These are phyloP conservation scores for Phalaenopsis equestris DNA, from an alignment of 106 monocot genomes.

Conservation along the genomic window DNA sequence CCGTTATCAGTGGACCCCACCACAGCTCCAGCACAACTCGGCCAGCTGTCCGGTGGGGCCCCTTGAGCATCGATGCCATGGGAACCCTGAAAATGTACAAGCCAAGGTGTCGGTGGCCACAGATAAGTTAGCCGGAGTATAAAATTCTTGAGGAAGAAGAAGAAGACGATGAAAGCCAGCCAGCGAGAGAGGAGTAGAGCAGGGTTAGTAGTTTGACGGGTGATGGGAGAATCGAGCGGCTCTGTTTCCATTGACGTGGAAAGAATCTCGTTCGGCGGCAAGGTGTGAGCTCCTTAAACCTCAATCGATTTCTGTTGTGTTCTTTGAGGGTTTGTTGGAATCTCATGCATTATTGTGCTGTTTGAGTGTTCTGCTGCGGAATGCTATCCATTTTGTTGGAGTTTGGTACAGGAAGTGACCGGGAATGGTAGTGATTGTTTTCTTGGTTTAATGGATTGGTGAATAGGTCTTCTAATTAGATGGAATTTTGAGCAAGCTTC, in stretches of 20 bases:
- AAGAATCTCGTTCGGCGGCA: slow-evolving; percentile 32
- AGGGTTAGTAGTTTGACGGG: neutral
- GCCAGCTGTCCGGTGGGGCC: neutral
- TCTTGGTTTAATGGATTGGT: neutral
- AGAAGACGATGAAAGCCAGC: neutral
- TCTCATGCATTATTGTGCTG: neutral
- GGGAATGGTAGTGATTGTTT: neutral
- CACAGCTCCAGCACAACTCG: neutral
- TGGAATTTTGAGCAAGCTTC: neutral
- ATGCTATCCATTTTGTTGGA: neutral
- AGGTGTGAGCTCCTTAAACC: slow-evolving; percentile 15
- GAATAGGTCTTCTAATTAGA: neutral
- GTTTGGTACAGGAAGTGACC: neutral
- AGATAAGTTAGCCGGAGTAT: neutral
- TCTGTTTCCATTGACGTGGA: slow-evolving; percentile 46
- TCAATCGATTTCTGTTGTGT: neutral
- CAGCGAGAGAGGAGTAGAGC: neutral
- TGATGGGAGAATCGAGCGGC: slow-evolving; percentile 37
- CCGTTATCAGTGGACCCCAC: neutral
- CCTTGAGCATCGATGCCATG: neutral
- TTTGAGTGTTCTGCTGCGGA: neutral
- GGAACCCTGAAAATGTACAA: neutral
- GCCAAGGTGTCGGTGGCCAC: neutral
- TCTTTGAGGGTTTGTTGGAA: neutral
- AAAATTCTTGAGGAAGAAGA: neutral